Conservation (phyloP, 2,329 filamentous ascomycete species). For the Pseudopyrenochaeta lycopersici region DNA sequence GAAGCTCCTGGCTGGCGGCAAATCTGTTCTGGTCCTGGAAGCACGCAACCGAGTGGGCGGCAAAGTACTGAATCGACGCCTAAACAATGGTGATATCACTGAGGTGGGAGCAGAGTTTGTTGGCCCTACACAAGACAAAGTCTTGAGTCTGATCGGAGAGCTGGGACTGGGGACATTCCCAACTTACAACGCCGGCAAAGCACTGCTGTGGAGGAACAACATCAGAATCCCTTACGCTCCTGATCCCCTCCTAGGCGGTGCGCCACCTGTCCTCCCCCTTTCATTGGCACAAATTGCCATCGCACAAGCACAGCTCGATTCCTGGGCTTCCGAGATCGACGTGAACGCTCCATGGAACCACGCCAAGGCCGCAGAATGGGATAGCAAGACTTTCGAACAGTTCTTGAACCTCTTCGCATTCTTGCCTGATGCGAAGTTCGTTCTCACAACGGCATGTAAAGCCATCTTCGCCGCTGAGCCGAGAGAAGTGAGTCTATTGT, state of each 20-base stretch:
- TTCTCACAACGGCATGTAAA: constrained; percentile 18
- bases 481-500: constrained; percentile 22
- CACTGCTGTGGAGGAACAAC: constrained; percentile 23
- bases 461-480: constrained; percentile 22
- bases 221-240: constrained; percentile 15
- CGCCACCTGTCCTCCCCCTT: constrained; percentile 16
- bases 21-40: constrained; percentile 58
- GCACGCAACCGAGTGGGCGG: constrained; percentile 62
- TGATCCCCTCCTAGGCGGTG: constrained; percentile 16
- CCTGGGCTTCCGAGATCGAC: constrained; percentile 27
- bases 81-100: constrained; percentile 29
- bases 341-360: constrained; percentile 25
- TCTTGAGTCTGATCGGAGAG: constrained; percentile 22
- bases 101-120: constrained; percentile 36
- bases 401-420: constrained; percentile 9
- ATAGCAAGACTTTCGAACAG: constrained; percentile 19
- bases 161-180: constrained; percentile 27
- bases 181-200: constrained; percentile 21
- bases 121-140: constrained; percentile 31
- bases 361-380: constrained; percentile 18
- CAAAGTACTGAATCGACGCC: constrained; percentile 53
- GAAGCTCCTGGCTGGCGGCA: constrained; percentile 49
- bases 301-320: constrained; percentile 20
- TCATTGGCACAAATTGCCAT: constrained; percentile 18
- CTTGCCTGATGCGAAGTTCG: constrained; percentile 15